phyloP scores from a whole-genome alignment of 192 early-diverging fungal genomes.

The Fimicolochytrium jonesii region DNA sequence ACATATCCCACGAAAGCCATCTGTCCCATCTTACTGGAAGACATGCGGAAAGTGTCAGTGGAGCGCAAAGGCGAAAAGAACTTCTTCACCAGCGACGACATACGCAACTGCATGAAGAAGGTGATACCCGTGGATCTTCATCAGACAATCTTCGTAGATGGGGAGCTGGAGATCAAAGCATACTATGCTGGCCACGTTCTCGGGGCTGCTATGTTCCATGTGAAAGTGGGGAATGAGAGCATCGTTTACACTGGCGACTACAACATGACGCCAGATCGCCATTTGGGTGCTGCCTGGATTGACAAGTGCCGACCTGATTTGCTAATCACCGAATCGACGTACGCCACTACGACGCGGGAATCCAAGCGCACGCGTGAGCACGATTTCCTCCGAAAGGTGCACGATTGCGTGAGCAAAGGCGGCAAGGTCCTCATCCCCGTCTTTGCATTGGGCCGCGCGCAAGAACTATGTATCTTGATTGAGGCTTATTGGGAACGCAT shows the following conservation, averaged over 20 bases:
- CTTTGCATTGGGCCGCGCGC: slow-evolving; percentile 97
- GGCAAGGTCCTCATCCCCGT: slow-evolving; percentile 79
- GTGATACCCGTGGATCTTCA: slow-evolving; percentile 84
- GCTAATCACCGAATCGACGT: slow-evolving; percentile 95
- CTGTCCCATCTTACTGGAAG: slow-evolving; percentile 86
- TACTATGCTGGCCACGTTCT: slow-evolving; percentile 98
- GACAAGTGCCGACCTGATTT: slow-evolving; percentile 87
- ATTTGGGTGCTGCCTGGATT: slow-evolving; percentile 95
- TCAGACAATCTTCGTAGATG: slow-evolving; percentile 84
- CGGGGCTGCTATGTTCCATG: slow-evolving; percentile 96
- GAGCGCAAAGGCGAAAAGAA: slow-evolving; percentile 85
- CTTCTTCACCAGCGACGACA: slow-evolving; percentile 83
- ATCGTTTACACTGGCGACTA: slow-evolving; percentile 98
- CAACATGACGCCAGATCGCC: slow-evolving; percentile 96
- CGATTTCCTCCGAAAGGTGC: slow-evolving; percentile 89
- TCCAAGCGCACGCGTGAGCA: slow-evolving; percentile 89
- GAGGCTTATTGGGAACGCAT: slow-evolving; percentile 95
- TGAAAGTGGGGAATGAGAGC: slow-evolving; percentile 56
- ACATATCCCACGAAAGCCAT: slow-evolving; percentile 96
- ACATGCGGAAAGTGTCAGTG: slow-evolving; percentile 88
- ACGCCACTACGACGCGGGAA: slow-evolving; percentile 92
- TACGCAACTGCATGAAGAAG: slow-evolving; percentile 93
- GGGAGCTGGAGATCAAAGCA: slow-evolving; percentile 86
- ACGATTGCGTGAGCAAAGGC: slow-evolving; percentile 68
- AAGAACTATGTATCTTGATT: slow-evolving; percentile 94